Conservation (phyloP, 2,329 filamentous ascomycete genomes). For the Ramularia collo-cygni region DNA sequence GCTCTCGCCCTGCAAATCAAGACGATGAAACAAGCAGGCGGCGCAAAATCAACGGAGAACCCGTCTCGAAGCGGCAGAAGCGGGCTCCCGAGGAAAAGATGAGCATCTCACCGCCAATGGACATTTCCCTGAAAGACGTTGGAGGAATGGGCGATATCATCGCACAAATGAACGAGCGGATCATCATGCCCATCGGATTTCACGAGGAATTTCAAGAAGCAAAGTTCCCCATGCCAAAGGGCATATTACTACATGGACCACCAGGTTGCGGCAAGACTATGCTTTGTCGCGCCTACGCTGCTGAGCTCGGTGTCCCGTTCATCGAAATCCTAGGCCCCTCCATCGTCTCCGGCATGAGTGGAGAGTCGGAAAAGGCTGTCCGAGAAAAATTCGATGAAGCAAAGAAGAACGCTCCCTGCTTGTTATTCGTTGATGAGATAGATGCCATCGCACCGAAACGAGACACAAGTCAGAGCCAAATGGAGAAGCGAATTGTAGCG, state of each 20-base stretch:
- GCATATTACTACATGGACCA: constrained; percentile 73
- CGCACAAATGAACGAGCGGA: constrained; percentile 59
- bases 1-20: constrained; percentile 6
- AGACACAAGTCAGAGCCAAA: constrained; percentile 75
- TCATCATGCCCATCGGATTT: constrained; percentile 65
- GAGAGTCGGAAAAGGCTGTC: constrained; percentile 81
- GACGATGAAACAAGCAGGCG: constrained; percentile 37
- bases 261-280: constrained; percentile 83
- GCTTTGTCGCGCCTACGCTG: constrained; percentile 72
- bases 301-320: constrained; percentile 67
- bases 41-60: constrained; percentile 57
- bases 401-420: constrained; percentile 73
- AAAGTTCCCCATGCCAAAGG: constrained; percentile 63
- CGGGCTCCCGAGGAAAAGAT: constrained; percentile 31
- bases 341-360: constrained; percentile 78
- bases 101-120: constrained; percentile 53
- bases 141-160: constrained; percentile 71
- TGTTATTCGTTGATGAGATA: constrained; percentile 89
- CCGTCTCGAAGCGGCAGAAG: constrained; percentile 59
- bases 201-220: constrained; percentile 60
- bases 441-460: constrained; percentile 85
- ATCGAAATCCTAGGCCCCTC: constrained; percentile 77
- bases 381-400: constrained; percentile 84
- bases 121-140: constrained; percentile 63
- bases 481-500: constrained; percentile 79